These are phyloP conservation scores for Linnemannia zychae DNA, from an alignment of 192 early-diverging fungal genomes.

Conservation along the genomic window DNA sequence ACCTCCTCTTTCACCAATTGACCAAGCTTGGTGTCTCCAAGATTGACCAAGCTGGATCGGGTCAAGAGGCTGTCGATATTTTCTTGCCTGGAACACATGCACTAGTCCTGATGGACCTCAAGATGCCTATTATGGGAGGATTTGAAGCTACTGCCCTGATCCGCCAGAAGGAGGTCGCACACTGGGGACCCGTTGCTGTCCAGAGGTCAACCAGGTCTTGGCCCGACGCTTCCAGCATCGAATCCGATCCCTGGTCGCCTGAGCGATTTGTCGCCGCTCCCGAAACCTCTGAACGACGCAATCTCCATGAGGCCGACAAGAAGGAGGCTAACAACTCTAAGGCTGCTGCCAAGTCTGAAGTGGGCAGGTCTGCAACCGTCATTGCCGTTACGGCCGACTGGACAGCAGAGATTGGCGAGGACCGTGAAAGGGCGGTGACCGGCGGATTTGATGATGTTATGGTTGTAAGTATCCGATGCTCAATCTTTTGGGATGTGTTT, in stretches of 20 bases:
- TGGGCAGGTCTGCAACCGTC: constrained; percentile 24
- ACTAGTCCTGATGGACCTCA: constrained; percentile 51
- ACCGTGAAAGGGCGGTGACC: constrained; percentile 36
- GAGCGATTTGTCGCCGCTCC: constrained; percentile 34
- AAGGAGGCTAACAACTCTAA: background rate
- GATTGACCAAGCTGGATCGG: constrained; percentile 41
- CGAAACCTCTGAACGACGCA: constrained; percentile 12
- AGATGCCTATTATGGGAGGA: constrained; percentile 51
- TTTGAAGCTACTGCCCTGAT: constrained; percentile 39
- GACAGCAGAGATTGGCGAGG: constrained; percentile 45
- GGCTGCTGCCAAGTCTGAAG: background rate
- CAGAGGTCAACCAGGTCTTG: background rate
- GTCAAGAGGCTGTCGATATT: constrained; percentile 45
- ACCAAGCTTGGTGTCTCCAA: constrained; percentile 34
- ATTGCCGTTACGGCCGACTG: constrained; percentile 48
- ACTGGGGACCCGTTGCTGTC: constrained; percentile 15
- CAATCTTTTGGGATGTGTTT: background rate
- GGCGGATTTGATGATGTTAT: constrained; percentile 53
- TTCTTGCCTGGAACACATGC: constrained; percentile 34
- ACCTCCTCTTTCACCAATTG: constrained; percentile 41
- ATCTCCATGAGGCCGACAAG: background rate
- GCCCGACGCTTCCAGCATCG: background rate
- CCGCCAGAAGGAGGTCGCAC: constrained; percentile 38
- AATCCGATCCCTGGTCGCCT: constrained; percentile 31
- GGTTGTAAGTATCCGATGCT: constrained; percentile 24